phyloP scores from a whole-genome alignment of 140 eudicot species.

The Erigeron philadelphicus region DNA sequence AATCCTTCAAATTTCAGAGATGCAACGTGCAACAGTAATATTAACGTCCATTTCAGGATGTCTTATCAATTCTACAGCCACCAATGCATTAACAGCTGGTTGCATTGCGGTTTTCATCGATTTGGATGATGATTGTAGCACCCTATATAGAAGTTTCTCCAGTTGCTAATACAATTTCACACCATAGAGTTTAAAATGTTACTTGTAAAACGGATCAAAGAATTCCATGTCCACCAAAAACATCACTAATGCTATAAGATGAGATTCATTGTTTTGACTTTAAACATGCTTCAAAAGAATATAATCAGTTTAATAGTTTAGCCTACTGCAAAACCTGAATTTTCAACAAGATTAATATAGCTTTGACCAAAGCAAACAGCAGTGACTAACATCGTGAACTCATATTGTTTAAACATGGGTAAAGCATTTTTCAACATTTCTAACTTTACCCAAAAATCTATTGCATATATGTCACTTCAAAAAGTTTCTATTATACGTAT shows the following conservation, averaged over 20 bases:
- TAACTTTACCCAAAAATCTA: no score
- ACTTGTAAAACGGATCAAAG: neutral
- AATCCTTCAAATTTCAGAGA: slow-evolving; percentile 52
- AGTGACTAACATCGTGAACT: no score
- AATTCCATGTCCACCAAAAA: neutral
- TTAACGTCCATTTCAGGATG: slow-evolving; percentile 41
- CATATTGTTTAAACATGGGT: no score
- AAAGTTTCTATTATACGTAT: no score
- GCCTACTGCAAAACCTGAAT: no score
- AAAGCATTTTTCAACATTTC: no score
- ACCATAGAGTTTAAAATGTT: neutral
- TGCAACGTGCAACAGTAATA: slow-evolving; percentile 51
- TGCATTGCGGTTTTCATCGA: slow-evolving; percentile 32
- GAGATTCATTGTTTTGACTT: no score
- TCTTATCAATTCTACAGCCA: slow-evolving; percentile 30
- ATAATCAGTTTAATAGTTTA: no score
- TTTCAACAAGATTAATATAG: no score
- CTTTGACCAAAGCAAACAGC: no score
- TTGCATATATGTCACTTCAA: no score
- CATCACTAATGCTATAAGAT: neutral
- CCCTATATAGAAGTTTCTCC: slow-evolving; percentile 36
- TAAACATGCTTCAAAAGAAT: no score
- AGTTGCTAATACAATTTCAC: slow-evolving; percentile 29
- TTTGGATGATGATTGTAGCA: slow-evolving; percentile 41
- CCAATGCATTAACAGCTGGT: slow-evolving; percentile 38